Evolutionary conservation across 495 filamentous ascomycete genomes (phyloP).

Genomic region (Xylaria nigripes): DNA sequence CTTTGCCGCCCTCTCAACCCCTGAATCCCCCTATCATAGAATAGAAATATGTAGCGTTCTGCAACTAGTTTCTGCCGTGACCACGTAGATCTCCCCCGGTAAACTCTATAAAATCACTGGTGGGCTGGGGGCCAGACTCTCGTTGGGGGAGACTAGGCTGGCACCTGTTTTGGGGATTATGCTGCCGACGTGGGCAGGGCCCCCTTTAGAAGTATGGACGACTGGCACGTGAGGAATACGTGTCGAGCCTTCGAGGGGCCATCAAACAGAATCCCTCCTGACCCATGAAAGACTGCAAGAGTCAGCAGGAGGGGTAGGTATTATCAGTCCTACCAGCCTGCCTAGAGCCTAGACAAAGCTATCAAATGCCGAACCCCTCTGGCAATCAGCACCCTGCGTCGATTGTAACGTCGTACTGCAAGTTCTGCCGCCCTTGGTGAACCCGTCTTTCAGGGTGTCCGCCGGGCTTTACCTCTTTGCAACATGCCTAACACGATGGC

Average conservation of each 20-base stretch:
- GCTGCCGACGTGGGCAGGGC: background rate
- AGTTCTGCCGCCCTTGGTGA: constrained; percentile 4
- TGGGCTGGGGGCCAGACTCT: background rate
- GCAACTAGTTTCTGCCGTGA: constrained; percentile 11
- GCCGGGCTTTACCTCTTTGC: background rate
- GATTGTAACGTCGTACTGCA: constrained; percentile 13
- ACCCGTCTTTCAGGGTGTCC: background rate
- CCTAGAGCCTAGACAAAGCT: background rate
- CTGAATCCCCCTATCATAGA: constrained; percentile 1
- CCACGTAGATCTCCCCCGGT: background rate
- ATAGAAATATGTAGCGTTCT: background rate
- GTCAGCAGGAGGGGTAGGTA: background rate
- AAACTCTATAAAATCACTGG: background rate
- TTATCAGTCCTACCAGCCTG: background rate
- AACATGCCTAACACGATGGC: background rate
- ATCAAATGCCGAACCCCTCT: constrained; percentile 14
- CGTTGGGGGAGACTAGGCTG: background rate
- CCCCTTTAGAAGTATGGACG: background rate
- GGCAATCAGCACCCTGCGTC: constrained; percentile 5
- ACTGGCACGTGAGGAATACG: background rate
- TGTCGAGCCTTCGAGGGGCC: background rate
- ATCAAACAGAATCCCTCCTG: background rate
- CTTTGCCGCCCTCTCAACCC: constrained; percentile 10
- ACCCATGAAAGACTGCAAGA: background rate
- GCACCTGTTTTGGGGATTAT: background rate